Evolutionary conservation across 108 stramenopile species (phyloP).

Genomic region (Licmophora abbreviata): DNA sequence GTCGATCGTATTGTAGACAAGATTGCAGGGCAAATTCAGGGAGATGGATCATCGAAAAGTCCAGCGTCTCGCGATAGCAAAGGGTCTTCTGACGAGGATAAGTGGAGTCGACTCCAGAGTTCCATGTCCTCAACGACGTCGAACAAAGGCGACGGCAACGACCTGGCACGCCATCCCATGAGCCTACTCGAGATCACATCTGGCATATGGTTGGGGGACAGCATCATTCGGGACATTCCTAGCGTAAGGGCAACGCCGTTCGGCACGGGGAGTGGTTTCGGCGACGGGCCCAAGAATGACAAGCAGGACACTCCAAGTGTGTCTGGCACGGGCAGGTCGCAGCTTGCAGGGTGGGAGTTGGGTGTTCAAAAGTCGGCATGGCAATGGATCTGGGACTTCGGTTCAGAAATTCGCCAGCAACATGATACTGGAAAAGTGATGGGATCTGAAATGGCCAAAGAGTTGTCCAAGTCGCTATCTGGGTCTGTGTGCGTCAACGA

Average conservation of each 20-base stretch:
- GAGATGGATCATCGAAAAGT: neutral
- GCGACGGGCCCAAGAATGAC: slow-evolving; percentile 5
- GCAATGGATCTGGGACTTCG: slow-evolving; percentile 67
- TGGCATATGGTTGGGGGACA: slow-evolving; percentile 73
- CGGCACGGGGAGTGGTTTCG: slow-evolving; percentile 25
- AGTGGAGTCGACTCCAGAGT: slow-evolving; percentile 19
- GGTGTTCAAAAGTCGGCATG: slow-evolving; percentile 75
- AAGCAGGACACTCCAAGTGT: slow-evolving; percentile 1
- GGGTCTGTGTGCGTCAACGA: slow-evolving; percentile 37
- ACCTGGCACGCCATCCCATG: slow-evolving; percentile 20
- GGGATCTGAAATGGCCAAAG: slow-evolving; percentile 16
- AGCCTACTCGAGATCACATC: slow-evolving; percentile 50
- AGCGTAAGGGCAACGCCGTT: slow-evolving; percentile 15
- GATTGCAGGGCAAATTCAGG: neutral
- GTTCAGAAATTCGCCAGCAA: slow-evolving; percentile 41
- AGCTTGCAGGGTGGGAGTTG: slow-evolving; percentile 52
- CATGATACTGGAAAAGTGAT: slow-evolving; percentile 24
- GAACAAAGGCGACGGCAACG: neutral
- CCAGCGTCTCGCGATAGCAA: slow-evolving; percentile 1
- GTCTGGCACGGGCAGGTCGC: slow-evolving; percentile 3
- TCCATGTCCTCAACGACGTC: slow-evolving; percentile 19
- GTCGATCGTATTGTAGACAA: no score
- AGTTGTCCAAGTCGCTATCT: slow-evolving; percentile 7
- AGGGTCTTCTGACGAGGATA: slow-evolving; percentile 1
- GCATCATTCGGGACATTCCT: slow-evolving; percentile 50